These are phyloP conservation scores for Diversispora eburnea DNA, from an alignment of 192 early-diverging fungal genomes.

Conservation along the genomic window DNA sequence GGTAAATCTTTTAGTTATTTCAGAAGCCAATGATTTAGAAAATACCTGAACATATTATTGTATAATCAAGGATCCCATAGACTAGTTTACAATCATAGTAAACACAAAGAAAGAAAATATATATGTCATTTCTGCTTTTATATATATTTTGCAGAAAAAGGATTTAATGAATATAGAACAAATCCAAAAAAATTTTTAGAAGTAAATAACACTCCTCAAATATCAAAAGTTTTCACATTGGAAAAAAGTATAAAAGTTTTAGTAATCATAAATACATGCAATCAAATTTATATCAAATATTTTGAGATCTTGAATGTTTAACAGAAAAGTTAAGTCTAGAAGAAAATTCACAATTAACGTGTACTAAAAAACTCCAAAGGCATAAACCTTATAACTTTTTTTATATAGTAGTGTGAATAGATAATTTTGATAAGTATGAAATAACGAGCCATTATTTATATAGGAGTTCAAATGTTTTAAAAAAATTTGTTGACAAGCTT, in stretches of 20 bases:
- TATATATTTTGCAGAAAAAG: constrained; percentile 17
- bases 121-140: constrained; percentile 4
- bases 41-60: constrained; percentile 7
- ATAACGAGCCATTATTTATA: constrained; percentile 19
- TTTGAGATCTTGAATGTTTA: constrained; percentile 23
- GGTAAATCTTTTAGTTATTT: constrained; percentile 9
- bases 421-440: constrained; percentile 20
- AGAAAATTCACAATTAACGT: constrained; percentile 11
- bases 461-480: constrained; percentile 2
- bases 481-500: constrained; percentile 17
- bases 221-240: not conserved
- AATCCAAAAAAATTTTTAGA: not conserved
- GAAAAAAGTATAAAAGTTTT: constrained; percentile 16
- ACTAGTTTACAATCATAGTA: constrained; percentile 15
- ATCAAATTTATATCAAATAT: constrained; percentile 9
- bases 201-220: constrained; percentile 9
- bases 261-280: constrained; percentile 23
- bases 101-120: constrained; percentile 20
- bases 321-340: constrained; percentile 19
- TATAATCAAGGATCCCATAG: constrained; percentile 14
- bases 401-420: constrained; percentile 15
- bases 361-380: constrained; percentile 13
- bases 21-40: not conserved
- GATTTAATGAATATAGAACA: constrained; percentile 19
- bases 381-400: constrained; percentile 4